A percentile compares a stretch with the other conserved stretches of the same genome.
These are phyloP conservation scores for Nannochloris sp. DNA, from an alignment of 139 green algal species.

Conservation along the genomic window DNA sequence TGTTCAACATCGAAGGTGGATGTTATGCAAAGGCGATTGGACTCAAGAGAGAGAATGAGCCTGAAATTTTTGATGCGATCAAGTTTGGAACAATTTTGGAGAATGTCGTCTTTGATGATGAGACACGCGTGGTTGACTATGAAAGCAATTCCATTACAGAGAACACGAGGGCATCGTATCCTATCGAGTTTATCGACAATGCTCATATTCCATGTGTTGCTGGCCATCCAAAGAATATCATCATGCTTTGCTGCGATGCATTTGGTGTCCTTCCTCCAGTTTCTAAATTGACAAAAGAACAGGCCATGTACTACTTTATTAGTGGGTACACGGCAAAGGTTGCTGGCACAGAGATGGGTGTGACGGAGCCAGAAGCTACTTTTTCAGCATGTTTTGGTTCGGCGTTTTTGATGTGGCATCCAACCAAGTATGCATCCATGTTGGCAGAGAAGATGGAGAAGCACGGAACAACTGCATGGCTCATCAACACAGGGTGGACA, in stretches of 20 bases:
- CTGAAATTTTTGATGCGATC: conserved; percentile 86
- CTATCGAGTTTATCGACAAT: conserved; percentile 92
- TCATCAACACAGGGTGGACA: conserved; percentile 81
- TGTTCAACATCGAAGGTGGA: conserved; percentile 93
- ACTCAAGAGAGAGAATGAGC: conserved; percentile 67
- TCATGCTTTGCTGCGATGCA: conserved; percentile 81
- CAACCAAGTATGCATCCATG: conserved; percentile 80
- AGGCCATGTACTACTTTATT: conserved; percentile 98
- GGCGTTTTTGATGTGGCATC: conserved; percentile 77
- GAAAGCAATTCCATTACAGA: conserved; percentile 60
- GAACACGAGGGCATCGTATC: conserved; percentile 92
- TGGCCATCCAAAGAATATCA: conserved; percentile 82
- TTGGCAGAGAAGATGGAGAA: conserved; percentile 76
- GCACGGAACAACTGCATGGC: conserved; percentile 71
- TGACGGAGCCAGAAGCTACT: conserved; percentile 89
- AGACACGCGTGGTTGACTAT: conserved; percentile 7
- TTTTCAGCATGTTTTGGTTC: conserved; percentile 80
- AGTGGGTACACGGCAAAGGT: conserved; percentile 95
- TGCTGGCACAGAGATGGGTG: conserved; percentile 86
- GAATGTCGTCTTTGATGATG: conserved; percentile 72
- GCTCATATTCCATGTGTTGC: conserved; percentile 81
- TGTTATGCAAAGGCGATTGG: conserved; percentile 94
- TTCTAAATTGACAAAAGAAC: conserved; percentile 63
- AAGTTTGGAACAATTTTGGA: conserved; percentile 83
- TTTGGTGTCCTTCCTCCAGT: conserved; percentile 93